Conservation (phyloP, 140 eudicot species). For the Stevia rebaudiana region DNA sequence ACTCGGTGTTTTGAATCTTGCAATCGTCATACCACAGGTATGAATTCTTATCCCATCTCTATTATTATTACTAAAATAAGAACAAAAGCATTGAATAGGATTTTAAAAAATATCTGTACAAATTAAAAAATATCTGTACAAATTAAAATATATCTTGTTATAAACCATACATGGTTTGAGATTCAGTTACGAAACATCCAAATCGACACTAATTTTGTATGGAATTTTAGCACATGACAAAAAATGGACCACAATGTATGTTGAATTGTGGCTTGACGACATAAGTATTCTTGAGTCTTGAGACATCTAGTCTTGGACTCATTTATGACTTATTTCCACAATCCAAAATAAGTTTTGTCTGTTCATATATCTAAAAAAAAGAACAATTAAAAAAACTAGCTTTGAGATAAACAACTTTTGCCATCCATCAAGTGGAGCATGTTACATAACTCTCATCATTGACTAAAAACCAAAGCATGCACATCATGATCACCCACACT, state of each 20-base stretch:
- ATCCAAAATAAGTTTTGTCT: constrained; percentile 24
- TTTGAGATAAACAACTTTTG: background rate
- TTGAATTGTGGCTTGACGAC: constrained; percentile 25
- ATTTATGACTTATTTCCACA: constrained; percentile 17
- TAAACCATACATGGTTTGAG: background rate
- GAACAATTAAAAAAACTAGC: background rate
- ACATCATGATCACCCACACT: constrained; percentile 16
- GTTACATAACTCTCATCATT: constrained; percentile 28
- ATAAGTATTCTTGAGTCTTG: constrained; percentile 8
- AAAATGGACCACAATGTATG: constrained; percentile 24
- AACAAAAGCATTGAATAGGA: background rate
- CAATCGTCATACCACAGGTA: constrained; percentile 51
- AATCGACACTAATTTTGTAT: constrained; percentile 12
- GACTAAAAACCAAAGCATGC: constrained; percentile 17
- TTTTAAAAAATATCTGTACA: background rate
- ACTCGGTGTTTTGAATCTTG: constrained; percentile 70
- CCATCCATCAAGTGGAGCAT: constrained; percentile 33
- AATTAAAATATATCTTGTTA: background rate
- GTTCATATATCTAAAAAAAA: background rate
- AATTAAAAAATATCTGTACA: background rate
- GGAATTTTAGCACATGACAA: constrained; percentile 11
- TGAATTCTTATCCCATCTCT: background rate
- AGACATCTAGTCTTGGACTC: constrained; percentile 30
- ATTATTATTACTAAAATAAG: constrained; percentile 3
- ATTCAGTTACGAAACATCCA: constrained; percentile 9